These are phyloP conservation scores for Entomortierella beljakovae DNA, from an alignment of 192 early-diverging fungal genomes.

Conservation along the genomic window DNA sequence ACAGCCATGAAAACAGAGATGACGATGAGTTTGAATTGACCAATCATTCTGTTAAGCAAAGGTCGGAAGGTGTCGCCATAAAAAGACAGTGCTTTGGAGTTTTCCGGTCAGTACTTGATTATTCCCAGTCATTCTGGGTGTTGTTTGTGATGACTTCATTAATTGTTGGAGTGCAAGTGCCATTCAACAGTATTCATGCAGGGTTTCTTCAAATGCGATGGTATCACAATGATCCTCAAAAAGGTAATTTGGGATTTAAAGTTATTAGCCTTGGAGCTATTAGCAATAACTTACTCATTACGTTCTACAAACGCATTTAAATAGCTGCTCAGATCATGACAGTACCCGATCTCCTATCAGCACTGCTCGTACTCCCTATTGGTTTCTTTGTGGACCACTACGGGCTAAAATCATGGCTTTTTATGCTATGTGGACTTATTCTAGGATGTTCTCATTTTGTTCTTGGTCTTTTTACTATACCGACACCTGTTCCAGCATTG, in stretches of 20 bases:
- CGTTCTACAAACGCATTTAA: background rate
- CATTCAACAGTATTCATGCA: slow-evolving; percentile 72
- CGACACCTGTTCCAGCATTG: slow-evolving; percentile 64
- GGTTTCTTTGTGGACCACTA: slow-evolving; percentile 69
- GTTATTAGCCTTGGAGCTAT: background rate
- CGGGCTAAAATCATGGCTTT: slow-evolving; percentile 61
- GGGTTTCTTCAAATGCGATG: slow-evolving; percentile 69
- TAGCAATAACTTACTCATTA: background rate
- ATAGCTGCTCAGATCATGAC: slow-evolving; percentile 65
- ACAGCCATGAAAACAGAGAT: slow-evolving; percentile 4
- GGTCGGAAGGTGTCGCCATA: background rate
- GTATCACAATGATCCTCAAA: slow-evolving; percentile 64
- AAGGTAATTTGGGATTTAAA: slow-evolving; percentile 20
- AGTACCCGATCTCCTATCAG: slow-evolving; percentile 70
- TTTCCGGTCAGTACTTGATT: slow-evolving; percentile 2
- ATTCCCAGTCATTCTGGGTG: slow-evolving; percentile 61
- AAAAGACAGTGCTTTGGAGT: background rate
- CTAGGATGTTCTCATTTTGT: slow-evolving; percentile 65
- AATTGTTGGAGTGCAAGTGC: slow-evolving; percentile 64
- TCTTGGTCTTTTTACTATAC: slow-evolving; percentile 60
- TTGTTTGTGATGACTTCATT: slow-evolving; percentile 62
- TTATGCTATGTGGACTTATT: slow-evolving; percentile 65
- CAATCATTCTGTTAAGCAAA: too few relatives aligned
- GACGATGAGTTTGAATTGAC: too few relatives aligned
- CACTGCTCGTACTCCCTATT: slow-evolving; percentile 67